Evolutionary conservation across 352 stramenopile species (phyloP), one percentile per base, ranked within the genome.

Genomic region (Pythium dissimile): DNA sequence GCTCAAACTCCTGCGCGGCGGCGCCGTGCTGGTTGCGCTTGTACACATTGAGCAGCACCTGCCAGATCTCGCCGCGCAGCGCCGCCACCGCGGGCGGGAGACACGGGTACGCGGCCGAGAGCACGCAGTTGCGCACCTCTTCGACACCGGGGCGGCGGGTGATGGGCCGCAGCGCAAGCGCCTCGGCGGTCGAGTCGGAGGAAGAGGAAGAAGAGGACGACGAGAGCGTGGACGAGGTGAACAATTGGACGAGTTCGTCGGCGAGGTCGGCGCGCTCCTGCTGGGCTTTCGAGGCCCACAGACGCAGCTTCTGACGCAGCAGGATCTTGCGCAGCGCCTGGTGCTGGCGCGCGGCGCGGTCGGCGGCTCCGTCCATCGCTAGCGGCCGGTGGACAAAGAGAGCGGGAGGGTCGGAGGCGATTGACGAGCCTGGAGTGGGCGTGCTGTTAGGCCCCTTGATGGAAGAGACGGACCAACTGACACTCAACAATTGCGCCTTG

Each of bases 1-100:
- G 75, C 38, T 89, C 83, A 34, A 92, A 88, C 50, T 92, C 83
- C 32, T 86, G 72, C 6, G 83, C 78, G 2, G 76, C 73, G 1
- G 77, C 71, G 50, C 78, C 77, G 54, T 90, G 82, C 48, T 89
- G 80, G 59, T 88, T 86, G 34, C 80, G 76, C 63, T 84, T 87
- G 69, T 87, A 89, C 11, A 92, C 83, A 55, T 89, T 84, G 16
- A 92, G 66, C 16, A 92, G 68, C 38, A 92, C 77, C 56, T 92
- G 83, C 83, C 83, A 92, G 59, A 92, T 86, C 60, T 89, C 79
- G 13, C 73, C 76, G 16, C 83, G 75, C 18, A 91, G 57, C 16
- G 66, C 44, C 24, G 68, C 72, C 44, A 73, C 85, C 31, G 77
- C 58, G 15, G 76, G 72, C 26, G 81, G 81, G 9, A 91, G 45